A percentile compares a stretch with the other conserved stretches of the same genome.
Conservation (phyloP, 805 yeast species). For the Nakazawaea pomicola region DNA sequence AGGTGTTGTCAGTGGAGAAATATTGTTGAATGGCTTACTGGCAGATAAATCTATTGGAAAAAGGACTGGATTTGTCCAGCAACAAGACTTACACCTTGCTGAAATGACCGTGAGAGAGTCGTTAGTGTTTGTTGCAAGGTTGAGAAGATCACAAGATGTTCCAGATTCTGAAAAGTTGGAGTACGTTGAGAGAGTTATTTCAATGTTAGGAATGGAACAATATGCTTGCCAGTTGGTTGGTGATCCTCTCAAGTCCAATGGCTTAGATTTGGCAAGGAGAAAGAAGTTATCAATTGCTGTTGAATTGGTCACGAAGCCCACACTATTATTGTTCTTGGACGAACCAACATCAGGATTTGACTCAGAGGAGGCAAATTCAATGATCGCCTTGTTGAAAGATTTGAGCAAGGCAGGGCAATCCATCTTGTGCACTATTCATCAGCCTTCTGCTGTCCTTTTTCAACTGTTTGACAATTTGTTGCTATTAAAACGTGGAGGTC, state of each 20-base stretch:
- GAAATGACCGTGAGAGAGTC: slow-evolving; percentile 52
- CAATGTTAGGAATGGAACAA: slow-evolving; percentile 42
- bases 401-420: slow-evolving; percentile 51
- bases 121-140: slow-evolving; percentile 43
- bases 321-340: slow-evolving; percentile 48
- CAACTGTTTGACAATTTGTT: slow-evolving; percentile 75
- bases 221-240: slow-evolving; percentile 56
- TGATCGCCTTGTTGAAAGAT: slow-evolving; percentile 46
- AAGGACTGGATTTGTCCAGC: slow-evolving; percentile 55
- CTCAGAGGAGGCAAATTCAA: slow-evolving; percentile 57
- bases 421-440: slow-evolving; percentile 70
- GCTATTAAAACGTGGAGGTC: slow-evolving; percentile 66
- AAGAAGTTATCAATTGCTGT: slow-evolving; percentile 53
- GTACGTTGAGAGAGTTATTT: slow-evolving; percentile 47
- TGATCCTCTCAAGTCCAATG: slow-evolving; percentile 35
- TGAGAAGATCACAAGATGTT: slow-evolving; percentile 39
- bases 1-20: slow-evolving; percentile 56
- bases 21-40: slow-evolving; percentile 50
- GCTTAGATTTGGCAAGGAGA: slow-evolving; percentile 51
- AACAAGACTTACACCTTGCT: slow-evolving; percentile 50
- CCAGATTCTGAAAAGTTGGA: slow-evolving; percentile 40
- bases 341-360: slow-evolving; percentile 61
- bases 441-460: slow-evolving; percentile 76
- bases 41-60: slow-evolving; percentile 46
- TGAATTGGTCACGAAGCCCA: slow-evolving; percentile 52